Conservation (phyloP, 2,329 filamentous ascomycete genomes). For the Botryotinia calthae region DNA sequence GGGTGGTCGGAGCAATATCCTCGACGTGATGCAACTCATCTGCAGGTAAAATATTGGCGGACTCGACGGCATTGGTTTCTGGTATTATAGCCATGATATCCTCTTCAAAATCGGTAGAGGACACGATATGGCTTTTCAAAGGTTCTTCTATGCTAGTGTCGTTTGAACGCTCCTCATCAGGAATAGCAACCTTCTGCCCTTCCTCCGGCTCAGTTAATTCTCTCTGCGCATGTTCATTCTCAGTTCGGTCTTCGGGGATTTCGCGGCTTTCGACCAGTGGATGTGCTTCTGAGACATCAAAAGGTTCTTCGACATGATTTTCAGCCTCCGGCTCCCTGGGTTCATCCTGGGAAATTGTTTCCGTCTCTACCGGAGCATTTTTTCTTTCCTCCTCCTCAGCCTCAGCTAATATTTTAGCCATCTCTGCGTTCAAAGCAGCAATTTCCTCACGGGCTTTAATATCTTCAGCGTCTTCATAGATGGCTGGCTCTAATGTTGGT, state of each 20-base stretch:
- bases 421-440: neutral
- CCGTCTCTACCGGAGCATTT: neutral
- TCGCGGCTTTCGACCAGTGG: neutral
- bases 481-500: rapidly evolving
- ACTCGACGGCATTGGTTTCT: rapidly evolving
- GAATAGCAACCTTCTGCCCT: too few relatives aligned
- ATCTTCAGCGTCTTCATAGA: constrained; percentile 8
- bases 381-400: neutral
- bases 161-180: neutral
- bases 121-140: too few relatives aligned
- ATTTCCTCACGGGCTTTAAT: constrained; percentile 1
- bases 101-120: neutral
- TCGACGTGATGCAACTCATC: neutral
- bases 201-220: neutral
- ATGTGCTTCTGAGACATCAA: neutral
- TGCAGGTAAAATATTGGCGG: too few relatives aligned
- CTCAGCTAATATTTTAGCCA: neutral
- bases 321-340: neutral
- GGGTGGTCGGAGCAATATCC: rapidly evolving
- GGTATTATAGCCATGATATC: neutral
- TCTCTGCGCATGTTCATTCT: neutral
- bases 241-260: neutral
- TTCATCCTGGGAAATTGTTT: neutral
- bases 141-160: neutral
- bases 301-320: neutral